A percentile compares a stretch with the other conserved stretches of the same genome.
phyloP scores from a whole-genome alignment of 2,329 filamentous ascomycete genomes.

The Botryosphaeria agaves region DNA sequence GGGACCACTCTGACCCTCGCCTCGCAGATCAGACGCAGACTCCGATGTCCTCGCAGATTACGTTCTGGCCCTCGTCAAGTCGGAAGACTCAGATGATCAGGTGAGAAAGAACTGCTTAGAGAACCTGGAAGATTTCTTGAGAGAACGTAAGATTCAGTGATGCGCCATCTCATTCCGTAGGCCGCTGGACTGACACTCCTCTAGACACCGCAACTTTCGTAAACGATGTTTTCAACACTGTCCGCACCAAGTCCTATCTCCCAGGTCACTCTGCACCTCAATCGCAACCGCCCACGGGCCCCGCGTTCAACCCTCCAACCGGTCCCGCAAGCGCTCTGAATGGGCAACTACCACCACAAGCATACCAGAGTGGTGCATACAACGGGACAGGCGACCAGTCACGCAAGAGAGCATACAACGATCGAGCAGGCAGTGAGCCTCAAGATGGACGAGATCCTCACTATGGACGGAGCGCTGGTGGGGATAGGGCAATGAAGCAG shows the following conservation, averaged over 20 bases:
- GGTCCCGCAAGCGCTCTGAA: slow-evolving; percentile 5
- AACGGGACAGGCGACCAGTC: slow-evolving; percentile 12
- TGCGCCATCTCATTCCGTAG: not conserved
- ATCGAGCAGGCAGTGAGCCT: slow-evolving; percentile 29
- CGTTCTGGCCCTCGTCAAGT: slow-evolving; percentile 58
- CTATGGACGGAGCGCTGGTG: slow-evolving; percentile 12
- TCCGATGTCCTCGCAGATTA: slow-evolving; percentile 71
- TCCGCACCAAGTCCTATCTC: slow-evolving; percentile 35
- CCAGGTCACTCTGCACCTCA: slow-evolving; percentile 13
- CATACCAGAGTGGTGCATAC: slow-evolving; percentile 4
- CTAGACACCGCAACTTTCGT: slow-evolving; percentile 49
- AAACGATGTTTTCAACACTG: slow-evolving; percentile 49
- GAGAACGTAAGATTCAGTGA: slow-evolving; percentile 46
- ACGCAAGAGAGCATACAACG: slow-evolving; percentile 40
- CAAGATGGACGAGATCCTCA: slow-evolving; percentile 22
- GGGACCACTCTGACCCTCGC: slow-evolving; percentile 1
- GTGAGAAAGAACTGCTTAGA: slow-evolving; percentile 51
- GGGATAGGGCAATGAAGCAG: slow-evolving; percentile 40
- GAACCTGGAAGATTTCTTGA: slow-evolving; percentile 60
- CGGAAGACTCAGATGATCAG: slow-evolving; percentile 46
- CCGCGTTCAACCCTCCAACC: slow-evolving; percentile 10
- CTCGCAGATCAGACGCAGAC: slow-evolving; percentile 54
- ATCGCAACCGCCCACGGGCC: slow-evolving; percentile 9
- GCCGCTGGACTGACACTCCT: no score
- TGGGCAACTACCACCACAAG: slow-evolving; percentile 4